Evolutionary conservation across 345 rosid genomes (phyloP).

Genomic region (Ailanthus altissimus): DNA sequence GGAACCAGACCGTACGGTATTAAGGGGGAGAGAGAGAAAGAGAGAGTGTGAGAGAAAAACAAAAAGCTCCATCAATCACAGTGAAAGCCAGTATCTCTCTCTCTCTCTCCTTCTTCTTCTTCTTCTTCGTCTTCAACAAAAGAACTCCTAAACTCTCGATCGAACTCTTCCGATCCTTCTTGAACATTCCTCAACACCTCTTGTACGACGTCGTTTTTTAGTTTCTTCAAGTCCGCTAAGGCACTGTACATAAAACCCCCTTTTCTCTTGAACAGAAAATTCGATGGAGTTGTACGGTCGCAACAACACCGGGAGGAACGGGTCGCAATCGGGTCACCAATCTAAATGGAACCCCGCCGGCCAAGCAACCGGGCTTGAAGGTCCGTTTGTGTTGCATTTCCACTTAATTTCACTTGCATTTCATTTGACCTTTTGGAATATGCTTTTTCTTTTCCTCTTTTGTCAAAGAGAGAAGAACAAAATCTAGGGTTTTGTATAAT

Average conservation of each 20-base stretch:
- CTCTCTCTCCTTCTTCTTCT: slow-evolving; percentile 29
- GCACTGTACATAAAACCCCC: slow-evolving; percentile 48
- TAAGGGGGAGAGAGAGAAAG: slow-evolving; percentile 26
- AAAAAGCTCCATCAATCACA: slow-evolving; percentile 26
- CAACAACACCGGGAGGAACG: slow-evolving; percentile 50
- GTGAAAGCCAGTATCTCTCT: slow-evolving; percentile 39
- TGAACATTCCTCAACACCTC: slow-evolving; percentile 15
- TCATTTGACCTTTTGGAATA: slow-evolving; percentile 21
- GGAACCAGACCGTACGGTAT: slow-evolving; percentile 40
- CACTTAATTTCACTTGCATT: slow-evolving; percentile 14
- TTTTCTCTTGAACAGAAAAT: background rate
- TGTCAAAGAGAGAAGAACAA: background rate
- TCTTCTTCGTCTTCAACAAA: background rate
- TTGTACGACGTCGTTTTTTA: slow-evolving; percentile 5
- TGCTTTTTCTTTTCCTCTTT: slow-evolving; percentile 9
- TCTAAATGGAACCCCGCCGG: slow-evolving; percentile 63
- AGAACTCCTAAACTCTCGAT: slow-evolving; percentile 13
- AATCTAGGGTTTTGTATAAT: slow-evolving; percentile 33
- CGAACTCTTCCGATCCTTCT: slow-evolving; percentile 25
- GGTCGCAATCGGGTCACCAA: slow-evolving; percentile 56
- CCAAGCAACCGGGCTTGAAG: slow-evolving; percentile 67
- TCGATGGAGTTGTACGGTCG: slow-evolving; percentile 78
- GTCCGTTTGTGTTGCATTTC: slow-evolving; percentile 30
- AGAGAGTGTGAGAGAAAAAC: slow-evolving; percentile 25
- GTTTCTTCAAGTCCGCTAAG: slow-evolving; percentile 24